A percentile compares a stretch with the other conserved stretches of the same genome.
phyloP scores from a whole-genome alignment of 2,329 filamentous ascomycete genomes.

The Teratosphaeriaceae sp. region DNA sequence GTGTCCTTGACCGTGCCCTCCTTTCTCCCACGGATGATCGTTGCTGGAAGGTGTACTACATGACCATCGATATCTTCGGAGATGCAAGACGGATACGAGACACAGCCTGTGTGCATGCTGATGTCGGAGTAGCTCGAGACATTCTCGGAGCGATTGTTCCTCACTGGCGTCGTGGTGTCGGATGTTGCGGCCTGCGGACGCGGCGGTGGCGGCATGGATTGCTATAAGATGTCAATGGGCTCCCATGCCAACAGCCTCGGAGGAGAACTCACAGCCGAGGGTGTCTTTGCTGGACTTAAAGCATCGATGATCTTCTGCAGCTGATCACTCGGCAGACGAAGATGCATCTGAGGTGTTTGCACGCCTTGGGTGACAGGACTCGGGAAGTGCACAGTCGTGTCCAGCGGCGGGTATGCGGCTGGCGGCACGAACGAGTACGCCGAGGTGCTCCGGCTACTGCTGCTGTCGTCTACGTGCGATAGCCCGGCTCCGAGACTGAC shows the following conservation, averaged over 20 bases:
- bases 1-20: too few species aligned
- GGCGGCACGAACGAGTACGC: conserved; percentile 6
- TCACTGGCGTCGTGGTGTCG: not conserved
- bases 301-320: conserved; percentile 21
- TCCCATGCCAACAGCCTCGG: not conserved
- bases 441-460: conserved; percentile 8
- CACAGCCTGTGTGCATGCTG: conserved; percentile 29
- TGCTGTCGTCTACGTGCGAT: not conserved
- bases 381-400: not conserved
- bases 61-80: conserved; percentile 20
- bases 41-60: conserved; percentile 16
- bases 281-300: conserved; percentile 7
- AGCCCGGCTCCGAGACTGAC: conserved; percentile 3
- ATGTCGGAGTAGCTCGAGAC: conserved; percentile 24
- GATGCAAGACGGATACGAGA: conserved; percentile 24
- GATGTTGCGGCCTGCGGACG: conserved; percentile 13
- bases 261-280: not conserved
- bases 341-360: conserved; percentile 5
- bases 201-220: conserved; percentile 22
- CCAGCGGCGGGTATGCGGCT: conserved; percentile 4
- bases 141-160: conserved; percentile 13
- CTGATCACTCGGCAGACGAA: conserved; percentile 25
- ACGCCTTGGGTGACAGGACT: not conserved
- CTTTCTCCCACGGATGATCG: conserved; percentile 19
- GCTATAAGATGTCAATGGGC: not conserved